Percentiles rank a stretch among this genome's conserved stretches.
Conservation (phyloP, 495 filamentous ascomycete species). For the Aspergillus conjunctus region DNA sequence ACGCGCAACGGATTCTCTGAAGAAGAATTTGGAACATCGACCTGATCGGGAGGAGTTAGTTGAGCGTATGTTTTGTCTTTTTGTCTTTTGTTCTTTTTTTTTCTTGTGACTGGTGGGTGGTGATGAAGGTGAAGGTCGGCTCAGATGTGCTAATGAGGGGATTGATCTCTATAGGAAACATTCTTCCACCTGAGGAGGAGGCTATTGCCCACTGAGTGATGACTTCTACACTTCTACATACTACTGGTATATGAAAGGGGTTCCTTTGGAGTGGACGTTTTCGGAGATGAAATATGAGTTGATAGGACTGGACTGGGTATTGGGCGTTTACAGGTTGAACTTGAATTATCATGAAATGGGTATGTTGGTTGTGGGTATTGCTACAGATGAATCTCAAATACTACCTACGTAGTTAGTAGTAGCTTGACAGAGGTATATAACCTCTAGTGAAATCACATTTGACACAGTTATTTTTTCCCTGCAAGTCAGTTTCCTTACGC, state of each 20-base stretch:
- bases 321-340: too few relatives aligned
- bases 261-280: neutral
- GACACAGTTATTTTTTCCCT: too few relatives aligned
- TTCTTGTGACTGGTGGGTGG: neutral
- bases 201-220: slow-evolving; percentile 29
- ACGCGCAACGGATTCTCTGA: slow-evolving; percentile 61
- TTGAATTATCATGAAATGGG: too few relatives aligned
- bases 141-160: neutral
- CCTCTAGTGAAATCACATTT: too few relatives aligned
- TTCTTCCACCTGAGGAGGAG: slow-evolving; percentile 69
- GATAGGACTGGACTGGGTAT: too few relatives aligned
- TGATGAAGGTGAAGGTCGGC: neutral
- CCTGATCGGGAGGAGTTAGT: slow-evolving; percentile 68
- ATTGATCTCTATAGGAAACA: slow-evolving; percentile 60
- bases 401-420: too few relatives aligned
- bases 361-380: too few relatives aligned
- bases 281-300: too few relatives aligned
- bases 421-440: too few relatives aligned
- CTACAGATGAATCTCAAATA: too few relatives aligned
- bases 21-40: slow-evolving; percentile 66
- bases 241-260: neutral
- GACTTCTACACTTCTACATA: neutral
- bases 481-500: too few relatives aligned
- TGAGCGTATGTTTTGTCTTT: slow-evolving; percentile 60
- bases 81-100: neutral